phyloP scores from a whole-genome alignment of 2,329 filamentous ascomycete species.

The Arachnomyces sp. region DNA sequence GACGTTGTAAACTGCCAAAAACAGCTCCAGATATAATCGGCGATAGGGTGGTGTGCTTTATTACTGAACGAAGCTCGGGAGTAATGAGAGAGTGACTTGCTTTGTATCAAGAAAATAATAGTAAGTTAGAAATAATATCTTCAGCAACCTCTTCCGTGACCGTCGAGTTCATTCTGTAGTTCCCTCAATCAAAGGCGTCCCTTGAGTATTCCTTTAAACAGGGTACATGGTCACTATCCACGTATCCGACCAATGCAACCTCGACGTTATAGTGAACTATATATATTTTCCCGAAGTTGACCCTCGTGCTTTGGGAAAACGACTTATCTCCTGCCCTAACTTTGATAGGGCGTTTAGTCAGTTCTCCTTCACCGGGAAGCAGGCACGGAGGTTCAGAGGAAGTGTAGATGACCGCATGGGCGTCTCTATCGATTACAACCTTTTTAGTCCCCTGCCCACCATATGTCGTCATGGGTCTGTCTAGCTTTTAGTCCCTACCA shows the following conservation, averaged over 20 bases:
- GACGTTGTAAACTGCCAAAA: too few relatives aligned
- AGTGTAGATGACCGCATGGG: slow-evolving; percentile 34
- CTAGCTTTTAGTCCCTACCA: not conserved
- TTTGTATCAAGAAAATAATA: too few relatives aligned
- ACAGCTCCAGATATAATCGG: too few relatives aligned
- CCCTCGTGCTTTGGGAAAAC: slow-evolving; percentile 27
- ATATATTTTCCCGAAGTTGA: slow-evolving; percentile 35
- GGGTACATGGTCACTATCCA: too few relatives aligned
- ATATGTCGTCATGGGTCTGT: slow-evolving; percentile 36
- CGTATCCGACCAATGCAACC: slow-evolving; percentile 31
- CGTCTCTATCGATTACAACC: slow-evolving; percentile 23
- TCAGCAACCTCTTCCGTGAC: too few relatives aligned
- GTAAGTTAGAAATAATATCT: too few relatives aligned
- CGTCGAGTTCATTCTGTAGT: too few relatives aligned
- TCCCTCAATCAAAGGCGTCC: too few relatives aligned
- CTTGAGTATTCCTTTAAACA: too few relatives aligned
- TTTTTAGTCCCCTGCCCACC: slow-evolving; percentile 28
- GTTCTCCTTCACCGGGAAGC: slow-evolving; percentile 18
- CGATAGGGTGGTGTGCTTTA: too few relatives aligned
- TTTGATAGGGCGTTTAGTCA: slow-evolving; percentile 31
- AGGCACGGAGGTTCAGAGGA: slow-evolving; percentile 8
- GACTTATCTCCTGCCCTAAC: slow-evolving; percentile 20
- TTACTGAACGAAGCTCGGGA: too few relatives aligned
- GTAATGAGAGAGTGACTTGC: too few relatives aligned
- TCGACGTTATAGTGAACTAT: slow-evolving; percentile 37